Percentiles rank a stretch among this genome's conserved stretches.
Evolutionary conservation across 768 basidiomycete species (phyloP).

Genomic region (Mycena maculata): DNA sequence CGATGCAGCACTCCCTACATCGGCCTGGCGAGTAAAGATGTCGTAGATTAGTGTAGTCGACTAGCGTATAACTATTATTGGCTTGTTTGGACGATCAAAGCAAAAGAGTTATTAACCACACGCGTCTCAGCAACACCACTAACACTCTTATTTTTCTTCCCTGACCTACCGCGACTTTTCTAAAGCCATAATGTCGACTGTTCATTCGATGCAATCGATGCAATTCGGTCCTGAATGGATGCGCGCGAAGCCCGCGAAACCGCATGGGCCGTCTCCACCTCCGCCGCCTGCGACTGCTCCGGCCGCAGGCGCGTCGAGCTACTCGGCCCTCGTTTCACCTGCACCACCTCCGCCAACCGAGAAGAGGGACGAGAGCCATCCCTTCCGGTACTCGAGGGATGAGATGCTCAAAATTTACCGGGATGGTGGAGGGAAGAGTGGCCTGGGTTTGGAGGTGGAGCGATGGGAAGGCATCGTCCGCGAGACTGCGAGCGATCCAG

Average conservation of each 20-base stretch:
- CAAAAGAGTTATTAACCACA: slow-evolving; percentile 46
- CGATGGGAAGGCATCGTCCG: slow-evolving; percentile 91
- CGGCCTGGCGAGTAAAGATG: slow-evolving; percentile 78
- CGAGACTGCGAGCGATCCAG: slow-evolving; percentile 78
- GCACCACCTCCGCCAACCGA: slow-evolving; percentile 62
- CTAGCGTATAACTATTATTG: slow-evolving; percentile 4
- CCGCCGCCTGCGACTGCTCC: slow-evolving; percentile 61
- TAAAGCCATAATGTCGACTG: slow-evolving; percentile 55
- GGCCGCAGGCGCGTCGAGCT: slow-evolving; percentile 69
- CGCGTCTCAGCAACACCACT: slow-evolving; percentile 49
- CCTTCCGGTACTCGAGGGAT: slow-evolving; percentile 90
- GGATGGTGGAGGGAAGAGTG: slow-evolving; percentile 79
- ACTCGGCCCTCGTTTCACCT: slow-evolving; percentile 75
- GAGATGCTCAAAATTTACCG: slow-evolving; percentile 86
- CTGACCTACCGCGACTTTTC: slow-evolving; percentile 23
- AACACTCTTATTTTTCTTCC: slow-evolving; percentile 14
- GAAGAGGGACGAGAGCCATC: slow-evolving; percentile 72
- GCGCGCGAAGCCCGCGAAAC: slow-evolving; percentile 79
- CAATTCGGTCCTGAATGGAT: slow-evolving; percentile 96
- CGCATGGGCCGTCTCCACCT: slow-evolving; percentile 69
- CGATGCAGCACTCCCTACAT: slow-evolving; percentile 69
- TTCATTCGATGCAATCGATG: slow-evolving; percentile 57
- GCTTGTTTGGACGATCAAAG: slow-evolving; percentile 17
- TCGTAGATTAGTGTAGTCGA: slow-evolving; percentile 40
- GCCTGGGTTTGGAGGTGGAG: slow-evolving; percentile 87